Evolutionary conservation across 169 alveolate genomes (phyloP), one percentile per base, ranked within the genome.

Genomic region (Miamiensis avidus): DNA sequence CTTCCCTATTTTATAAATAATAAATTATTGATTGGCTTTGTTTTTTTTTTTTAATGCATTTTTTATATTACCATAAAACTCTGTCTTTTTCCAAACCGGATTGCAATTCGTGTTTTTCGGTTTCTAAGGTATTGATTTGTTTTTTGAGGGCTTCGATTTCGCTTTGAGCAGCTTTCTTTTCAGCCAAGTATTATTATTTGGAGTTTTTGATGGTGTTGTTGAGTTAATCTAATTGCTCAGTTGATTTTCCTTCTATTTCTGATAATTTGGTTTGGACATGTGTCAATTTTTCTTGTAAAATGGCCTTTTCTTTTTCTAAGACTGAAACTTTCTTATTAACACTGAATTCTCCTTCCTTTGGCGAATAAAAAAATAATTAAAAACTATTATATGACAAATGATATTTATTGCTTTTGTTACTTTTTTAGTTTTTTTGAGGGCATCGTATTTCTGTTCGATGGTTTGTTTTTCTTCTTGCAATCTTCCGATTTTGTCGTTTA

Each of bases 81-180:
- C 93, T 91, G 75, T 95, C 98, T 79, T 91, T 89, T 31, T 94
- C 97, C 75, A 82, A 88, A n/a, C 77, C 69, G 30, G 93, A 79
- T 29, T 79, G 74, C 16, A 89, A 77, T 75, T 95, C 97, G 49
- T 86, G 74, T 84, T 32, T 34, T 84, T 78, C 75, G 85, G 85
- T 76, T 93, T 96, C 85, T 82, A 78, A 30, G 84, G 92, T 6
- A 64, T 31, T 31, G 83, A 78, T 84, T 82, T 88, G 69, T 28
- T 82, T 87, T 89, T 89, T 65, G 81, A 81, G 75, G 69, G 88
- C 85, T 77, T 93, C 94, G 31, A 88, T 89, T 29, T 89, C 91
- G 65, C 85, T 75, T 20, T 29, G 27, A n/a, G 29, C 31, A 65
- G 29, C 27, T 72, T 28, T 49, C 49, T 79, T 79, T 79, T 79